Evolutionary conservation across 805 yeast genomes (phyloP), one percentile per base, ranked within the genome.

Genomic region (Diddensiella transvaalensis): DNA sequence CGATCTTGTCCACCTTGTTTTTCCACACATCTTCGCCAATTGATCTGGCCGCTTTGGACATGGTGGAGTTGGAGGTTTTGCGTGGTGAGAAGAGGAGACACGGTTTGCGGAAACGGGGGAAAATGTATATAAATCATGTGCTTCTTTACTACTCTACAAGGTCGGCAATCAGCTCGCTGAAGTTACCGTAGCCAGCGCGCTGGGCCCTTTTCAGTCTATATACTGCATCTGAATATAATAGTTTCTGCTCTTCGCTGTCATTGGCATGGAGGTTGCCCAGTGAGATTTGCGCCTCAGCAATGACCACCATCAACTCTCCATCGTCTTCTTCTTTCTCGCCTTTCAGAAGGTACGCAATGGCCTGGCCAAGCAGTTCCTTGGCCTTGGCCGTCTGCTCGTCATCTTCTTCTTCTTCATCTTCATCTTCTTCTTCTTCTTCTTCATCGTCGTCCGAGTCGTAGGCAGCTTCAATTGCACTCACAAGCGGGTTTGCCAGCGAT

Each of bases 21-120:
- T 87, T 88, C 96, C 97, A 91, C 42, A 89, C 80, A 49, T 90
- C 97, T 50, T 91, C 98, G 26, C 95, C 91, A 17, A 79, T 71
- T 4, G 69, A 54, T 44, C 69, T 49, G n/a, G 58, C 56, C 13
- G 57, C 57, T 40, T 57, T 60, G 17, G 60, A 55, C 56, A 50
- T 50, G 47, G 15, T 15, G 26, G 23, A 15, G 42, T 19, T 18
- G n/a, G 23, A n/a, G n/a, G n/a, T 8, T 35, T 35, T 10, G n/a
- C 19, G 10, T 41, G n/a, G n/a, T n/a, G n/a, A 15, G 42, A 36
- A 36, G 17, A n/a, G 40, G 8, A 8, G 8, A 11, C 10, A 21
- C 8, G 10, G 40, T 10, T 13, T 29, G 33, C 13, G 10, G 13
- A 29, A 13, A 13, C 10, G 33, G 13, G n/a, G n/a, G n/a, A n/a